Percentiles rank a stretch among this genome's conserved stretches.
phyloP scores from a whole-genome alignment of 345 rosid species.

The Gossypium ekmanianum region DNA sequence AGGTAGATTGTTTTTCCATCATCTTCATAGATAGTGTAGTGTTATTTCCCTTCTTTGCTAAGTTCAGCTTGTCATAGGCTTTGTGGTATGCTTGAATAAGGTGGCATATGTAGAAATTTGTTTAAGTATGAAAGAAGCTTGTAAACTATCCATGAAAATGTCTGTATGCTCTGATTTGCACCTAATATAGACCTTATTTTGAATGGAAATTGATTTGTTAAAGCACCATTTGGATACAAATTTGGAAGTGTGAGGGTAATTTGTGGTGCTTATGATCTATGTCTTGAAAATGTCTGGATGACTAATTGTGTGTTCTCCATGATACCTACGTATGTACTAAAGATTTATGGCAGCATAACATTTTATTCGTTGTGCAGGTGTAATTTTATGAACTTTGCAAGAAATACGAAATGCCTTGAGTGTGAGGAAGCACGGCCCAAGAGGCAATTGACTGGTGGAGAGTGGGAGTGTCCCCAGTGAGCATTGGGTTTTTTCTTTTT shows the following conservation, averaged over 20 bases:
- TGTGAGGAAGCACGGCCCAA: constrained; percentile 85
- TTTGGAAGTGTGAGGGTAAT: no score
- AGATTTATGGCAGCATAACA: not conserved
- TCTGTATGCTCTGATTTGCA: no score
- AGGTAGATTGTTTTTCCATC: constrained; percentile 40
- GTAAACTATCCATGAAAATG: no score
- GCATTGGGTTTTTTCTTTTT: constrained; percentile 31
- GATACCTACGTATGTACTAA: not conserved
- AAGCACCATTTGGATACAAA: no score
- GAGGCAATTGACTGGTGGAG: constrained; percentile 79
- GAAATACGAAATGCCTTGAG: constrained; percentile 81
- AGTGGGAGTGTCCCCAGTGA: constrained; percentile 99
- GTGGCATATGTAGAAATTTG: no score
- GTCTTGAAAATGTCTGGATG: no score
- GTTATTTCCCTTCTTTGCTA: not conserved
- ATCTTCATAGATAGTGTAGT: not conserved
- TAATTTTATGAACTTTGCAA: constrained; percentile 86
- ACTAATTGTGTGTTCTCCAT: not conserved
- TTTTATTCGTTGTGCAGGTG: constrained; percentile 55
- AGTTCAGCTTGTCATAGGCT: not conserved
- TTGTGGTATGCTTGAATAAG: not conserved
- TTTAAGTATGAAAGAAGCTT: no score
- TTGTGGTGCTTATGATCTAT: no score
- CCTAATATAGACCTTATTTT: no score
- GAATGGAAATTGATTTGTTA: no score